Conservation (phyloP, 2,329 filamentous ascomycete species). For the Penicillium sp. region DNA sequence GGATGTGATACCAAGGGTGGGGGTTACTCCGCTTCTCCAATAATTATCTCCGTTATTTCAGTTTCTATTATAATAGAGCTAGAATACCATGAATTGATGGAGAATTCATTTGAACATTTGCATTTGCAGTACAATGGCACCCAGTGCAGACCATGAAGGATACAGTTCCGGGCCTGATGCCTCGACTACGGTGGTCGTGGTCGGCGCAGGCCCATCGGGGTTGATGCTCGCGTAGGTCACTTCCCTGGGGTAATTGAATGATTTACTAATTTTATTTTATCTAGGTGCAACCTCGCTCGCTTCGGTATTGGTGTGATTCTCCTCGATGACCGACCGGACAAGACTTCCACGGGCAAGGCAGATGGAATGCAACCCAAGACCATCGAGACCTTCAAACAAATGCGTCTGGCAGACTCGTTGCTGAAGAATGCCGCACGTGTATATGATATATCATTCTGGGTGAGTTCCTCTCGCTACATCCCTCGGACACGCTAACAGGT, state of each 20-base stretch:
- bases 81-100: slow-evolving; percentile 29
- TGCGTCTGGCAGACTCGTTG: slow-evolving; percentile 65
- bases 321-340: slow-evolving; percentile 63
- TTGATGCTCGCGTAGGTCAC: slow-evolving; percentile 40
- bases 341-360: slow-evolving; percentile 62
- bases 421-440: slow-evolving; percentile 63
- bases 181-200: slow-evolving; percentile 32
- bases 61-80: no score
- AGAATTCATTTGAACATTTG: slow-evolving; percentile 5
- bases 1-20: slow-evolving; percentile 16
- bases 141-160: slow-evolving; percentile 26
- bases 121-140: slow-evolving; percentile 23
- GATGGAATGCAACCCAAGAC: slow-evolving; percentile 74
- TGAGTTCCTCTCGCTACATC: slow-evolving; percentile 37
- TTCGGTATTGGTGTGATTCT: slow-evolving; percentile 62
- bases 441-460: slow-evolving; percentile 72
- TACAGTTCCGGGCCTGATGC: slow-evolving; percentile 18
- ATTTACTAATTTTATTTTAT: slow-evolving; percentile 1
- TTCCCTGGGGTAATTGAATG: slow-evolving; percentile 17
- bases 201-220: slow-evolving; percentile 44
- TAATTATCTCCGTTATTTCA: no score
- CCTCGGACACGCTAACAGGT: no score
- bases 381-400: slow-evolving; percentile 69
- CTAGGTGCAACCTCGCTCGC: slow-evolving; percentile 54
- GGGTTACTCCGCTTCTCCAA: slow-evolving; percentile 11